phyloP scores from a whole-genome alignment of 2,329 filamentous ascomycete genomes.

The Xylaria sp. region DNA sequence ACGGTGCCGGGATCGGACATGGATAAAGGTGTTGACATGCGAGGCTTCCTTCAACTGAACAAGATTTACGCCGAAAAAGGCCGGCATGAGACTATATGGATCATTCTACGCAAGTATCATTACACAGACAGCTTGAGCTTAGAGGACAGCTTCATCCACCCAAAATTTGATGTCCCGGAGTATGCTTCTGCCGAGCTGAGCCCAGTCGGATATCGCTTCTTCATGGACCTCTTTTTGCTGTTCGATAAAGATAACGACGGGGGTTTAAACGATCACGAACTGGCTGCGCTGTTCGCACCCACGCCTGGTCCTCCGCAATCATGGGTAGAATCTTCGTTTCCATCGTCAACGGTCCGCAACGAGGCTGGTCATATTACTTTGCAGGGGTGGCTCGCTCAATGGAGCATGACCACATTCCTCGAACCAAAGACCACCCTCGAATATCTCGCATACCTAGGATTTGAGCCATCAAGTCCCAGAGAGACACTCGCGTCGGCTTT shows the following conservation, averaged over 20 bases:
- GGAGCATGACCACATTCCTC: constrained; percentile 99
- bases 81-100: constrained; percentile 97
- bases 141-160: constrained; percentile 87
- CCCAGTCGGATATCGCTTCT: constrained; percentile 93
- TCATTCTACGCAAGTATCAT: constrained; percentile 90
- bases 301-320: constrained; percentile 86
- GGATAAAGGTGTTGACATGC: constrained; percentile 75
- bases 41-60: constrained; percentile 87
- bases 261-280: constrained; percentile 82
- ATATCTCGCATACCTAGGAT: constrained; percentile 94
- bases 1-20: constrained; percentile 63
- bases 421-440: constrained; percentile 94
- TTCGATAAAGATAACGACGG: constrained; percentile 99
- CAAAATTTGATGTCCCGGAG: constrained; percentile 91
- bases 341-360: constrained; percentile 90
- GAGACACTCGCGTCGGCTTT: constrained; percentile 80
- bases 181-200: constrained; percentile 92
- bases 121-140: constrained; percentile 95
- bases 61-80: constrained; percentile 97
- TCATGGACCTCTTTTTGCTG: constrained; percentile 91
- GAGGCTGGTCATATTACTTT: constrained; percentile 94
- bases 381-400: constrained; percentile 97
- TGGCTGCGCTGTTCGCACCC: constrained; percentile 85
- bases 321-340: constrained; percentile 88
- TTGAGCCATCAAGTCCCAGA: constrained; percentile 78